These are phyloP conservation scores for Stenogyne calaminthoides DNA, from an alignment of 305 asterid species.

Conservation along the genomic window DNA sequence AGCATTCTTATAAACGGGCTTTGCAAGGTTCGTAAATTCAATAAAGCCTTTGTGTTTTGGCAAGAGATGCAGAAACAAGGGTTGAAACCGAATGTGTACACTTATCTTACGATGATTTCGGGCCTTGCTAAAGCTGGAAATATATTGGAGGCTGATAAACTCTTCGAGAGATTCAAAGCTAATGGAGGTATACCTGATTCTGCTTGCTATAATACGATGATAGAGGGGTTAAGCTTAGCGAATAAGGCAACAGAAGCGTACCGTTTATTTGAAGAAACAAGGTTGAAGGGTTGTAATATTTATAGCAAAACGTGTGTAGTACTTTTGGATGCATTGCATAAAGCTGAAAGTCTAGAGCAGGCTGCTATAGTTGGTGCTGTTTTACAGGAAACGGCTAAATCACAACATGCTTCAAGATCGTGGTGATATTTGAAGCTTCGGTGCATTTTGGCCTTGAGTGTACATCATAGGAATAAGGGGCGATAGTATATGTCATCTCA, in stretches of 20 bases:
- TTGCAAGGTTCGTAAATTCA: conserved; percentile 82
- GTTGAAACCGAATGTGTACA: conserved; percentile 69
- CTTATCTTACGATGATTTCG: conserved; percentile 84
- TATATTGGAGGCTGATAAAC: conserved; percentile 71
- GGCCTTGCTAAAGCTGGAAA: conserved; percentile 97
- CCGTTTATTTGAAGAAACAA: conserved; percentile 78
- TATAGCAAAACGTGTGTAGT: conserved; percentile 78
- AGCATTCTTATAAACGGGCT: conserved; percentile 86
- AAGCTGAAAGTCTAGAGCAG: conserved; percentile 89
- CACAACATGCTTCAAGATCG: conserved; percentile 87
- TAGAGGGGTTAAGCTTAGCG: conserved; percentile 79
- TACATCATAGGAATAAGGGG: background rate
- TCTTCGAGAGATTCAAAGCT: conserved; percentile 66
- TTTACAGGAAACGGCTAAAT: conserved; percentile 80
- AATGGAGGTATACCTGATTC: conserved; percentile 91
- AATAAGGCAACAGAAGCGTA: conserved; percentile 85
- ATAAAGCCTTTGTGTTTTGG: conserved; percentile 98
- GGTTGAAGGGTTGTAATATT: conserved; percentile 73
- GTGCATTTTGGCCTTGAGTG: background rate
- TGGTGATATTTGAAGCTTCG: conserved; percentile 34
- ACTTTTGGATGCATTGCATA: conserved; percentile 87
- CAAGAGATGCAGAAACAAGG: conserved; percentile 98
- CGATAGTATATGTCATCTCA: background rate
- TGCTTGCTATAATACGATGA: conserved; percentile 90
- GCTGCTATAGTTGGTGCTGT: conserved; percentile 95